Base-by-base conservation (phyloP, 2,329 filamentous ascomycete genomes). In the Emergomyces pasteurianus region DNA sequence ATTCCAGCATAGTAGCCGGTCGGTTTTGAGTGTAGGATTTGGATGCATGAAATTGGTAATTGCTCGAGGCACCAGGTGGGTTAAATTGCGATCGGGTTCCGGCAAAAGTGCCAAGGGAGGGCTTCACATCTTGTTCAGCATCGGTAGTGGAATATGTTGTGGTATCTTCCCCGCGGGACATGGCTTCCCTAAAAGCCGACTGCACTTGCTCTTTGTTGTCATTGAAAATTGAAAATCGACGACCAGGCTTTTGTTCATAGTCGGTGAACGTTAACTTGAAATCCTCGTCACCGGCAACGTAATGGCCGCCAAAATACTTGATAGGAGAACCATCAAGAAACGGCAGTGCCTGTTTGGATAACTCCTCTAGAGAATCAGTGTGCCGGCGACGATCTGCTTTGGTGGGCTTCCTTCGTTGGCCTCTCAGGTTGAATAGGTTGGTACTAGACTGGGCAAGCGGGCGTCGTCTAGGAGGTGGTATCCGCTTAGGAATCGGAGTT, bases 401-500 rank as follows among this genome's bases (percentile, higher is more conserved):
- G 59, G 66, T 68, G 38, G 68, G 60, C 59, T 70, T 69, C 62
- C 69, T 67, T 52, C 69, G 67, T 46, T 69, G 65, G 61, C 64
- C 65, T 63, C 65, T 64, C 58, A 67, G 64, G 47, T 67, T 62
- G 43, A 50, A 58, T 10, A 70, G 59, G 55, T 77, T 78, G 18
- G 69, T 62, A 50, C 76, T 71, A 8, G 61, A 62, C 50, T 69
- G 66, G 23, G 68, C 67, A 50, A 76, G 67, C n/a, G 69, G 60
- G 10, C 47, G 61, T 34, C 69, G 69, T 49, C 58, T 61, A 14
- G 70, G 65, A 42, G 72, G 71, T 60, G 64, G 63, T 16, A 66
- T 47, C 58, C 67, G 55, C 62, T 73, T 77, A 10, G 73, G 74
- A 55, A 78, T 68, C 4, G 75, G 74, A 38, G 73, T 74, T 64